Conservation (phyloP, 2,329 filamentous ascomycete genomes). For the Phialemoniopsis sp. region DNA sequence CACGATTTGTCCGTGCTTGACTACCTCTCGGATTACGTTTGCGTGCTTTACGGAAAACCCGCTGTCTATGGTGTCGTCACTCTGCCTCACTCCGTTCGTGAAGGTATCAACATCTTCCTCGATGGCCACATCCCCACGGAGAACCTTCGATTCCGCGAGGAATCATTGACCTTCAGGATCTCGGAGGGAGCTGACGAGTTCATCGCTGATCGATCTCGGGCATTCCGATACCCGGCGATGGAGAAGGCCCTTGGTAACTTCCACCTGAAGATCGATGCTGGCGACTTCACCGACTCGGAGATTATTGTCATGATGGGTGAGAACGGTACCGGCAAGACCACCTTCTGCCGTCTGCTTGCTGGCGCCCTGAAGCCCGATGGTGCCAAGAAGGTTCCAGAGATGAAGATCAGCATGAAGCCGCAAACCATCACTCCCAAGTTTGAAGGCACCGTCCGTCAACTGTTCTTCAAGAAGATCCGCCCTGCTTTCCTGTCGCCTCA, state of each 20-base stretch:
- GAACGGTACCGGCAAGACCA: constrained; percentile 97
- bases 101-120: constrained; percentile 99
- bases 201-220: constrained; percentile 76
- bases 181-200: constrained; percentile 87
- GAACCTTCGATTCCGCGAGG: constrained; percentile 96
- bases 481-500: constrained; percentile 92
- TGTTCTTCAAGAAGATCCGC: constrained; percentile 99
- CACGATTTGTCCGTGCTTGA: constrained; percentile 98
- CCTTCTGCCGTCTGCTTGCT: constrained; percentile 94
- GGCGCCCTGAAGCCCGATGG: constrained; percentile 90
- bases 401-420: constrained; percentile 99
- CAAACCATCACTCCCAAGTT: constrained; percentile 99
- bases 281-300: constrained; percentile 94
- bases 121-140: constrained; percentile 98
- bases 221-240: constrained; percentile 86
- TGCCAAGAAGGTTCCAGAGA: constrained; percentile 72
- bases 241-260: constrained; percentile 90
- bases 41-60: constrained; percentile 91
- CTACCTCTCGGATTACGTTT: constrained; percentile 98
- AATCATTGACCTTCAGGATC: constrained; percentile 93
- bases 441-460: constrained; percentile 89
- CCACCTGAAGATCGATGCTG: constrained; percentile 74
- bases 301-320: constrained; percentile 99
- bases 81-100: constrained; percentile 88
- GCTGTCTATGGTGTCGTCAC: constrained; percentile 98